Conservation (phyloP, 768 basidiomycete species). For the Mycena olivaceomarginata region DNA sequence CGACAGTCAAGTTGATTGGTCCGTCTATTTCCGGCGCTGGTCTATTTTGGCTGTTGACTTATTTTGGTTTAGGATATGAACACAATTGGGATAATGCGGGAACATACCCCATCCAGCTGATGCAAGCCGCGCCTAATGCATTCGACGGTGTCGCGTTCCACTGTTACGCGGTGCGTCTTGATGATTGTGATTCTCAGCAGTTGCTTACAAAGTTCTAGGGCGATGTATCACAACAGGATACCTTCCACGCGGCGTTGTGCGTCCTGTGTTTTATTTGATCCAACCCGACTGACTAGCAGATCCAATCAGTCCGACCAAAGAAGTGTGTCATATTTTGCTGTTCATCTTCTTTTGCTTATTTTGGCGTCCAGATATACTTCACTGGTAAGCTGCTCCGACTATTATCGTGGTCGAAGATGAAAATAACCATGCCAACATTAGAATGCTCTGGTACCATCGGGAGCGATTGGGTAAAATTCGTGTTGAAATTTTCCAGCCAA, state of each 20-base stretch:
- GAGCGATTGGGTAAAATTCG: conserved; percentile 71
- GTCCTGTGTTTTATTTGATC: conserved; percentile 29
- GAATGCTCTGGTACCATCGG: conserved; percentile 82
- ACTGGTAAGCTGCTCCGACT: conserved; percentile 54
- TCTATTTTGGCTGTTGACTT: background rate
- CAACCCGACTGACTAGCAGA: background rate
- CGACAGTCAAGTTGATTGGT: conserved; percentile 77
- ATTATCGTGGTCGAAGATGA: background rate
- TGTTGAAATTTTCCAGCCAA: conserved; percentile 18
- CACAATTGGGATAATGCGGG: background rate
- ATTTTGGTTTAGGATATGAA: background rate
- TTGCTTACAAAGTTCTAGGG: conserved; percentile 55
- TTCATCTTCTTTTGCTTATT: conserved; percentile 1
- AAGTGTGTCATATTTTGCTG: conserved; percentile 16
- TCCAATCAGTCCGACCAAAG: conserved; percentile 34
- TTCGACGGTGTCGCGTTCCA: conserved; percentile 84
- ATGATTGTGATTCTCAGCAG: background rate
- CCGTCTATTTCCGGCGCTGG: background rate
- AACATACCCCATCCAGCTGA: conserved; percentile 76
- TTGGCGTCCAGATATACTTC: conserved; percentile 59
- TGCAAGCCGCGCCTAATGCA: conserved; percentile 73
- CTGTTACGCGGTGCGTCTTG: conserved; percentile 70
- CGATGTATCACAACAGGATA: conserved; percentile 69
- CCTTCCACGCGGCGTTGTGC: conserved; percentile 70
- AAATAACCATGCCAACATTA: conserved; percentile 28